These are phyloP conservation scores for Daldinia caldariorum DNA, from an alignment of 495 filamentous ascomycete genomes.

Conservation along the genomic window DNA sequence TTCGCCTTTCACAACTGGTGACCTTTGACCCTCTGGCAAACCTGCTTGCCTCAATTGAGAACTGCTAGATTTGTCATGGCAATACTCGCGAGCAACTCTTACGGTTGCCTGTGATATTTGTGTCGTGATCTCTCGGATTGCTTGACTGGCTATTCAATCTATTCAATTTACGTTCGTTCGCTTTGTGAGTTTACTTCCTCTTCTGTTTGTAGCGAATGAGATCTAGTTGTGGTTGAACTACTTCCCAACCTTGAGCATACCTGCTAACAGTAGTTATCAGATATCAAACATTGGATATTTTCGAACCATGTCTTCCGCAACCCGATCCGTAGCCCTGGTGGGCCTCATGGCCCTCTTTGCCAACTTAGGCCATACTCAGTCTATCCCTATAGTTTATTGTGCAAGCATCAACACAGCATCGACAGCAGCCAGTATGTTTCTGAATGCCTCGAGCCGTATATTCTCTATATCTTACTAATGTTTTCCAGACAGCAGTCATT, in stretches of 20 bases:
- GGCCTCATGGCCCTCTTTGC: constrained; percentile 32
- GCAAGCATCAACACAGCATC: constrained; percentile 54
- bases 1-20: constrained; percentile 18
- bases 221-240: background rate
- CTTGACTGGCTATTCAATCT: constrained; percentile 24
- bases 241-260: background rate
- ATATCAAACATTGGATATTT: constrained; percentile 17
- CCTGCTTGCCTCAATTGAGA: constrained; percentile 20
- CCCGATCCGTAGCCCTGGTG: constrained; percentile 30
- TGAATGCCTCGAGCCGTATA: background rate
- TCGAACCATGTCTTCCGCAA: constrained; percentile 35
- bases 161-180: constrained; percentile 28
- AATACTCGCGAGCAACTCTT: constrained; percentile 34
- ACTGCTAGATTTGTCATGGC: constrained; percentile 40
- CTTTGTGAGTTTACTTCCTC: constrained; percentile 25
- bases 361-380: constrained; percentile 28
- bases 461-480: constrained; percentile 17
- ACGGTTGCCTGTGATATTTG: constrained; percentile 36
- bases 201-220: background rate
- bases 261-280: constrained; percentile 22
- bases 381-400: constrained; percentile 54
- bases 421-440: constrained; percentile 48
- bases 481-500: constrained; percentile 52
- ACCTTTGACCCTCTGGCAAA: constrained; percentile 24
- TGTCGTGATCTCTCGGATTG: constrained; percentile 27